Conservation (phyloP, 1,139 yeast genomes). For the Scheffersomyces cryptocercus region DNA sequence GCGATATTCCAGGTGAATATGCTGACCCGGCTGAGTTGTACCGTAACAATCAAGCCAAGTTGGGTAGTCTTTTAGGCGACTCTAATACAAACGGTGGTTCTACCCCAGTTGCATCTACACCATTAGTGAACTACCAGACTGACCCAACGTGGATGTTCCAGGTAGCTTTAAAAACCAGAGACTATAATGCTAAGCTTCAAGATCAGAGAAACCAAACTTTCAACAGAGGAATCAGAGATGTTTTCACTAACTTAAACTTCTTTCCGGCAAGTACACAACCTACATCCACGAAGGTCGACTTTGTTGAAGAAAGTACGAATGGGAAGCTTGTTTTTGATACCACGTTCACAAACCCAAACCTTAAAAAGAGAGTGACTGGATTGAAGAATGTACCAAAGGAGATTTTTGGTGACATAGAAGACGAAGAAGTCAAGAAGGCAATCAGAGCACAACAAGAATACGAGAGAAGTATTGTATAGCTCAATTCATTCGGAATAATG, state of each 20-base stretch:
- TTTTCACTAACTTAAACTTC: conserved; percentile 77
- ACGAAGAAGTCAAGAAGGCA: conserved; percentile 56
- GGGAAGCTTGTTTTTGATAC: conserved; percentile 42
- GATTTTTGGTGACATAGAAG: conserved; percentile 56
- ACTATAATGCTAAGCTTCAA: conserved; percentile 62
- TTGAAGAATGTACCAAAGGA: conserved; percentile 57
- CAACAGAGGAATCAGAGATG: conserved; percentile 69
- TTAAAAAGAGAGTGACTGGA: conserved; percentile 58
- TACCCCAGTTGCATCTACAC: conserved; percentile 41
- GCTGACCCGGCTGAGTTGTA: conserved; percentile 69
- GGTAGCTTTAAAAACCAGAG: conserved; percentile 75
- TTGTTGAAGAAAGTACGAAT: conserved; percentile 10
- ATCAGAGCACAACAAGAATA: conserved; percentile 63
- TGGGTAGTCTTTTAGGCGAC: conserved; percentile 9
- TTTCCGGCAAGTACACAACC: conserved; percentile 82
- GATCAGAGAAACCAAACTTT: conserved; percentile 59
- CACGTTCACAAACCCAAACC: conserved; percentile 44
- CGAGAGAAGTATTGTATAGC: conserved; percentile 33
- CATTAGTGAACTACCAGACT: conserved; percentile 47
- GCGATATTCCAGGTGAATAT: conserved; percentile 75
- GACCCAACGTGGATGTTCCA: conserved; percentile 87
- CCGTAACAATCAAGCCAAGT: conserved; percentile 19
- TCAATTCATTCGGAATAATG: no score
- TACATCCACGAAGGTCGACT: conserved; percentile 35
- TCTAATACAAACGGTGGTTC: conserved; percentile 16